Percentiles rank a stretch among this genome's conserved stretches.
These are phyloP conservation scores for Luffa acutangula DNA, from an alignment of 306 rosid species.

Conservation along the genomic window DNA sequence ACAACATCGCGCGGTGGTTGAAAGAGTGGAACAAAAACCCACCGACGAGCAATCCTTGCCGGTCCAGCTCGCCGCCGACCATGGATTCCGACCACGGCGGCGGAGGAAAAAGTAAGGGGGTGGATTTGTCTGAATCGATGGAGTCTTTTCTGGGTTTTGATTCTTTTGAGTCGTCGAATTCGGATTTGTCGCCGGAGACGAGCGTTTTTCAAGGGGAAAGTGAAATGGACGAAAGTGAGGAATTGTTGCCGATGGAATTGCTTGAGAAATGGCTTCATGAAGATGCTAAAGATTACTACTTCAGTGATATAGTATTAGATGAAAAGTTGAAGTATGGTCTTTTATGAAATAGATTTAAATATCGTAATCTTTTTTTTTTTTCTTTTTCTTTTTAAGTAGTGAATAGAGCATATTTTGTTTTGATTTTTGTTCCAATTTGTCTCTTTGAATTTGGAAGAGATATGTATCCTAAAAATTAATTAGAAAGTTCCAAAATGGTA, in stretches of 20 bases:
- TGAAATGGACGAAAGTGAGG: not conserved
- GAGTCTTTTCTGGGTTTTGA: slow-evolving; percentile 7
- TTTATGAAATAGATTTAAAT: not conserved
- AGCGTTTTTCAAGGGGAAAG: slow-evolving; percentile 12
- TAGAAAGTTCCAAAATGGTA: not conserved
- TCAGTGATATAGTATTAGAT: not conserved
- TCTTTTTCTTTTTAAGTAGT: not conserved
- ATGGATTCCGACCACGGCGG: not conserved
- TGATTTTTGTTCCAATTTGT: not conserved
- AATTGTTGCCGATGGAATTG: slow-evolving; percentile 6
- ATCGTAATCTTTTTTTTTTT: not conserved
- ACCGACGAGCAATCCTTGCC: not conserved
- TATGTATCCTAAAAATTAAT: not conserved
- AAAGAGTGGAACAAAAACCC: slow-evolving; percentile 10
- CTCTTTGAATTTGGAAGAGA: not conserved
- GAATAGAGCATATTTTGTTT: not conserved
- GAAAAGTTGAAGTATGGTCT: not conserved
- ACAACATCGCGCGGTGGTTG: slow-evolving; percentile 10
- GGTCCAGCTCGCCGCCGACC: not conserved
- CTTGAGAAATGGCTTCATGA: slow-evolving; percentile 12
- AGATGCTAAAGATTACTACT: not conserved
- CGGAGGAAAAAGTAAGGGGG: not conserved
- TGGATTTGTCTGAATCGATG: not conserved
- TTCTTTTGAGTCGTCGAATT: slow-evolving; percentile 8
- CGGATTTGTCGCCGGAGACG: slow-evolving; percentile 5